Evolutionary conservation across 805 yeast genomes (phyloP).

Genomic region (Metschnikowia orientalis): DNA sequence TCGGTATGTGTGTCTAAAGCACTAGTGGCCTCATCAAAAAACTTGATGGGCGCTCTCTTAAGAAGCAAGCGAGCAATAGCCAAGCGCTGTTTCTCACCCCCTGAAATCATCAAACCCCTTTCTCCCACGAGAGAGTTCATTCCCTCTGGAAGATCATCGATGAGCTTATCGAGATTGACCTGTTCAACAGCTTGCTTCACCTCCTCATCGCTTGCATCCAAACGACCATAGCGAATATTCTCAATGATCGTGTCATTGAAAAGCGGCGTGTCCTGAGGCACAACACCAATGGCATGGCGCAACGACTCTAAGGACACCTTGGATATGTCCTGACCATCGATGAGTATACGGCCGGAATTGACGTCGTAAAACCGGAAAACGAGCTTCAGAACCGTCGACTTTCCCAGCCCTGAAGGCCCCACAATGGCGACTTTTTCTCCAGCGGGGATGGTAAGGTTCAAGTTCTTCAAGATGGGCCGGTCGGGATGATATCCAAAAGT

Average conservation of each 20-base stretch:
- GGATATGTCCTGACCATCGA: slow-evolving; percentile 86
- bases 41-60: slow-evolving; percentile 83
- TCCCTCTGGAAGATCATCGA: slow-evolving; percentile 77
- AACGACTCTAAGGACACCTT: slow-evolving; percentile 71
- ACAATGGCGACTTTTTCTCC: slow-evolving; percentile 91
- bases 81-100: slow-evolving; percentile 96
- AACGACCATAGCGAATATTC: slow-evolving; percentile 80
- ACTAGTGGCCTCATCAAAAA: slow-evolving; percentile 95
- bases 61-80: slow-evolving; percentile 90
- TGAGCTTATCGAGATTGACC: slow-evolving; percentile 64
- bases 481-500: slow-evolving; percentile 89
- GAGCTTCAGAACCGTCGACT: slow-evolving; percentile 79
- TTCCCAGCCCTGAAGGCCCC: slow-evolving; percentile 96
- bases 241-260: slow-evolving; percentile 88
- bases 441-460: slow-evolving; percentile 80
- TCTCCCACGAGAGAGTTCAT: slow-evolving; percentile 88
- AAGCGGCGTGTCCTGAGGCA: slow-evolving; percentile 95
- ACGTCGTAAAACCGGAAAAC: slow-evolving; percentile 91
- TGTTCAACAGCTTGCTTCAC: slow-evolving; percentile 57
- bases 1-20: slow-evolving; percentile 97
- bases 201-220: slow-evolving; percentile 69
- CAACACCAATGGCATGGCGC: slow-evolving; percentile 77
- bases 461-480: slow-evolving; percentile 77
- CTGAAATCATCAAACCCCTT: slow-evolving; percentile 97
- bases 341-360: slow-evolving; percentile 64